A percentile compares a stretch with the other conserved stretches of the same genome.
Conservation (phyloP, 805 yeast species). For the Huiozyma naganishii region DNA sequence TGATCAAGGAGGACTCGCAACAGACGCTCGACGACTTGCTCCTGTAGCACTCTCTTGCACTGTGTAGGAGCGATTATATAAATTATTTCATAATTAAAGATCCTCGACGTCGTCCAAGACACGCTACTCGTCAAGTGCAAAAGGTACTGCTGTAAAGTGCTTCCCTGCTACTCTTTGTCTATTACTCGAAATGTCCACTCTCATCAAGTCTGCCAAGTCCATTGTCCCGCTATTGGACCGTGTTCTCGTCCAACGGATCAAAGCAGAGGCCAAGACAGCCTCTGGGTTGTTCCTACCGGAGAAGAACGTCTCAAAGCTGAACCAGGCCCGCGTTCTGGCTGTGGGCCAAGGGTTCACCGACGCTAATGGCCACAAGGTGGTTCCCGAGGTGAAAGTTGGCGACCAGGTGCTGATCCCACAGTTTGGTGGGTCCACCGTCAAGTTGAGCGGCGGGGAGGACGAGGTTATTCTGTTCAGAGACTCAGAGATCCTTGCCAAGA, state of each 20-base stretch:
- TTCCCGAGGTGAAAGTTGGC: slow-evolving; percentile 74
- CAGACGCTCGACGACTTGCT: slow-evolving; percentile 64
- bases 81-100: too few species aligned
- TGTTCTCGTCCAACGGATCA: slow-evolving; percentile 87
- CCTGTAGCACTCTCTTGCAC: background rate
- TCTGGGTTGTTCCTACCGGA: slow-evolving; percentile 92
- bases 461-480: slow-evolving; percentile 78
- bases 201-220: slow-evolving; percentile 73
- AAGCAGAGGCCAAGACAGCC: slow-evolving; percentile 84
- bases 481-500: slow-evolving; percentile 88
- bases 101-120: too few species aligned
- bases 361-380: slow-evolving; percentile 60
- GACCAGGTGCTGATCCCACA: slow-evolving; percentile 91
- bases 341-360: slow-evolving; percentile 89
- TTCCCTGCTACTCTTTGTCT: too few species aligned
- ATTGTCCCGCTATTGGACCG: slow-evolving; percentile 92
- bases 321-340: slow-evolving; percentile 85
- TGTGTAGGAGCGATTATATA: background rate
- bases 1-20: slow-evolving; percentile 78
- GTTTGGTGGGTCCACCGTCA: slow-evolving; percentile 85
- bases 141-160: too few species aligned
- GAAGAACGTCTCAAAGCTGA: slow-evolving; percentile 88
- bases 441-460: slow-evolving; percentile 33
- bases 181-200: slow-evolving; percentile 33
- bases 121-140: too few species aligned